Conservation (phyloP, 1,139 yeast genomes). For the Taphrina flavorubra region DNA sequence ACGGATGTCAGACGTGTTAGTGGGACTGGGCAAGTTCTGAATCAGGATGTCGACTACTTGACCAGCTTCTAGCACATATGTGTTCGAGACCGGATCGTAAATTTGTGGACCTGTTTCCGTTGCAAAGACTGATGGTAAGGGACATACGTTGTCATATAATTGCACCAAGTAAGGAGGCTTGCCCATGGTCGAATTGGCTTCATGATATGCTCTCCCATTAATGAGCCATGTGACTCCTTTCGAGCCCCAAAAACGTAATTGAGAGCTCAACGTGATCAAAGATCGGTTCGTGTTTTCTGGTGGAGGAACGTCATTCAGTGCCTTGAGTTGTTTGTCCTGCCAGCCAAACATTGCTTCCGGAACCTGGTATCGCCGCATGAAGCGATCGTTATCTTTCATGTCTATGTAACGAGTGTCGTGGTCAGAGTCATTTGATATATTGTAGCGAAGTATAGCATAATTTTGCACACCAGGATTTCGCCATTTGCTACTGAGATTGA, state of each 20-base stretch:
- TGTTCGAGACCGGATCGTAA: slow-evolving; percentile 15
- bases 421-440: neutral
- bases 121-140: slow-evolving; percentile 9
- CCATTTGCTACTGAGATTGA: slow-evolving; percentile 54
- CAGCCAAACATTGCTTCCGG: slow-evolving; percentile 57
- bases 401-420: slow-evolving; percentile 48
- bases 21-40: slow-evolving; percentile 7
- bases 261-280: slow-evolving; percentile 17
- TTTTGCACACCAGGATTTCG: slow-evolving; percentile 46
- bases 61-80: slow-evolving; percentile 35
- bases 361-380: slow-evolving; percentile 45
- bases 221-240: slow-evolving; percentile 19
- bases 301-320: slow-evolving; percentile 25
- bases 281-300: slow-evolving; percentile 15
- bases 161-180: slow-evolving; percentile 29
- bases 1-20: slow-evolving; percentile 13
- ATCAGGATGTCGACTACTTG: slow-evolving; percentile 40
- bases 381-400: slow-evolving; percentile 57
- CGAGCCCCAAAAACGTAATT: slow-evolving; percentile 9
- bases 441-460: slow-evolving; percentile 23
- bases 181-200: slow-evolving; percentile 3
- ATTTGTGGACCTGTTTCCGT: neutral
- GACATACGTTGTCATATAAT: slow-evolving; percentile 7
- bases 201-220: slow-evolving; percentile 25
- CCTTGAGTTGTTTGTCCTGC: slow-evolving; percentile 18